Base-by-base conservation (phyloP, 306 rosid genomes). In the Cicer yamashitae region DNA sequence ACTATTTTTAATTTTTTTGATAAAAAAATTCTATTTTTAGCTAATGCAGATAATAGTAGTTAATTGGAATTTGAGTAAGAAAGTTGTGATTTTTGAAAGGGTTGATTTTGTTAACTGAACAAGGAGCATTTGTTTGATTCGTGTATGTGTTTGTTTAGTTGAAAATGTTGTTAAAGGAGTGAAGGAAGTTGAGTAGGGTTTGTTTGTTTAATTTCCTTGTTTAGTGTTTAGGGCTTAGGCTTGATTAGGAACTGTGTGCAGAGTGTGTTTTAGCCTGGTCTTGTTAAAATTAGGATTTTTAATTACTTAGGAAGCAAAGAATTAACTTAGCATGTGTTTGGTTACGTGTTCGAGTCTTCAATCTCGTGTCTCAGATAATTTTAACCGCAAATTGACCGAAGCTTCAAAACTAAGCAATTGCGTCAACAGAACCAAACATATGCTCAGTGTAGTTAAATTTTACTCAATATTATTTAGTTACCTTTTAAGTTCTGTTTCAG, bases 151-250 rank as follows among this genome's bases (percentile, higher is more conserved):
- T 82, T 0, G 73, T 67, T 66, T 78, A 57, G 52, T 51, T 5
- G 69, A 72, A 8, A 72, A 61, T 72, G 75, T 46, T 52, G 47
- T 14, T 6, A 34, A 14, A 53, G 41, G 14, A 66, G 73, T 34
- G 54, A 39, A 9, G 30, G 61, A 65, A 74, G 38, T 46, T 57
- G 47, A 73, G 13, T 43, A 10, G 52, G 84, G 37, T 10, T 50
- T 66, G 68, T n/a, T 46, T 30, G 5, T 58, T 70, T 57, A 40
- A 39, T 67, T 53, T 62, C 43, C 44, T 41, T 18, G 47, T 69
- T 41, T 13, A 62, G 52, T 64, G 67, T 77, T 81, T 61, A 68
- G 15, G 37, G 67, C 73, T 81, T 61, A 68, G 37, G 37, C 53
- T 63, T 38, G 70, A 63, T 4, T 44, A 64, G 85, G 57, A 65